phyloP scores from a whole-genome alignment of 2,329 filamentous ascomycete species.

The Ophiocordyceps camponoti-leonardi region DNA sequence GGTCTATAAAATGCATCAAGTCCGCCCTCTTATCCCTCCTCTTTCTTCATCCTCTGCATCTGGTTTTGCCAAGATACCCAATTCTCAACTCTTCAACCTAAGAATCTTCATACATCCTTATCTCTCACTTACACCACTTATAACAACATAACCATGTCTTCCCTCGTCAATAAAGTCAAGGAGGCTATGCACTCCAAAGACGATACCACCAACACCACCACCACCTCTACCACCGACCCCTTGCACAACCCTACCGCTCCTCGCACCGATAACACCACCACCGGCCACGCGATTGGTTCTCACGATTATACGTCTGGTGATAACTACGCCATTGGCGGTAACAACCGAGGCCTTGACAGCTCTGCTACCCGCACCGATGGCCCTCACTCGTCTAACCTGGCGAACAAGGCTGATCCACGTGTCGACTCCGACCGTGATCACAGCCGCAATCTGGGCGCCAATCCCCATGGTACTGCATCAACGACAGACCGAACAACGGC shows the following conservation, averaged over 20 bases:
- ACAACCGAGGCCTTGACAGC: not conserved
- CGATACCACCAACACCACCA: slow-evolving; percentile 13
- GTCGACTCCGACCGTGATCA: slow-evolving; percentile 34
- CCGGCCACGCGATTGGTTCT: slow-evolving; percentile 7
- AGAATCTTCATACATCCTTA: too few relatives aligned
- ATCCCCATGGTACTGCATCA: slow-evolving; percentile 9
- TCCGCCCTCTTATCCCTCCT: too few relatives aligned
- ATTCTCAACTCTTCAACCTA: too few relatives aligned
- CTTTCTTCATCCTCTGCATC: too few relatives aligned
- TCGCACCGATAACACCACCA: slow-evolving; percentile 24
- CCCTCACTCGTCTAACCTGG: slow-evolving; percentile 24
- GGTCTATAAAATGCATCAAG: too few relatives aligned
- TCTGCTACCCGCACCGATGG: slow-evolving; percentile 13
- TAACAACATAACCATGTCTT: slow-evolving; percentile 36
- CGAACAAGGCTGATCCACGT: slow-evolving; percentile 34
- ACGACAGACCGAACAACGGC: not conserved
- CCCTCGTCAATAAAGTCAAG: slow-evolving; percentile 42
- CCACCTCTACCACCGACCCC: slow-evolving; percentile 5
- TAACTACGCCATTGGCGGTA: slow-evolving; percentile 15
- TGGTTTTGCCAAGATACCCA: too few relatives aligned
- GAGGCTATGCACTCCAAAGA: slow-evolving; percentile 28
- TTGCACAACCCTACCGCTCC: slow-evolving; percentile 27
- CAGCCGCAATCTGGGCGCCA: slow-evolving; percentile 11
- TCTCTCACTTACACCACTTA: too few relatives aligned
- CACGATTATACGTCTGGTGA: slow-evolving; percentile 21